Evolutionary conservation across 2,329 filamentous ascomycete genomes (phyloP), one percentile per base, ranked within the genome.

Genomic region (Sporothrix mexicana): DNA sequence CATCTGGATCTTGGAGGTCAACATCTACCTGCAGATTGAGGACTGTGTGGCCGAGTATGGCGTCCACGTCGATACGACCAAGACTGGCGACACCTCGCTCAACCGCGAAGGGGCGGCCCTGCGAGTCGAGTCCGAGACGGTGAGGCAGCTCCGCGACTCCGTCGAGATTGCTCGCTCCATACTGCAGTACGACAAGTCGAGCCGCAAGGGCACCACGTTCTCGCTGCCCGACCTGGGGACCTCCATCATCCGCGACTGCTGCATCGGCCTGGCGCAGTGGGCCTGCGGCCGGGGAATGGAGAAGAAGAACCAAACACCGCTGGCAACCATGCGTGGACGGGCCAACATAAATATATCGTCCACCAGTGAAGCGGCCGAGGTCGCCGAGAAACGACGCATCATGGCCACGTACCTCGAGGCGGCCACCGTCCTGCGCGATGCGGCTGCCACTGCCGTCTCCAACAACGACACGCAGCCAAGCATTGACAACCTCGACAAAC

Each of bases 1-100:
- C 17, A 55, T 77, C 25, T 76, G 73, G 66, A 61, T 76, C 23
- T 53, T 76, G 8, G 74, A 75, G 30, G 36, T 75, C 73, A 75
- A 77, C 70, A 76, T 74, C 73, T 77, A 75, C 62, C 61, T 76
- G 70, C 74, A 76, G 49, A 74, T 77, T 1, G 74, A 75, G 23
- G 72, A 66, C 17, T 76, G 73, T 51, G 73, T 75, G 0, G 49
- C 45, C 47, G 71, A 75, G 61, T 74, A 74, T 55, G 76, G 76
- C 41, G 36, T 77, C 45, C 36, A 15, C 10, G 45, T 53, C 9
- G 45, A 20, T 10, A n/a, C n/a, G n/a, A n/a, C 8, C 51, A 6
- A 6, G 23, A 8, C 25, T 23, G 4, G 12, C 45, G 23, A 23
- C n/a, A 1, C 57, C 47, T 15, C 47, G 10, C 66, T 77, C 20